A percentile compares a stretch with the other conserved stretches of the same genome.
These are phyloP conservation scores for Gossypium davidsonii DNA, from an alignment of 441 rosid species.

Conservation along the genomic window DNA sequence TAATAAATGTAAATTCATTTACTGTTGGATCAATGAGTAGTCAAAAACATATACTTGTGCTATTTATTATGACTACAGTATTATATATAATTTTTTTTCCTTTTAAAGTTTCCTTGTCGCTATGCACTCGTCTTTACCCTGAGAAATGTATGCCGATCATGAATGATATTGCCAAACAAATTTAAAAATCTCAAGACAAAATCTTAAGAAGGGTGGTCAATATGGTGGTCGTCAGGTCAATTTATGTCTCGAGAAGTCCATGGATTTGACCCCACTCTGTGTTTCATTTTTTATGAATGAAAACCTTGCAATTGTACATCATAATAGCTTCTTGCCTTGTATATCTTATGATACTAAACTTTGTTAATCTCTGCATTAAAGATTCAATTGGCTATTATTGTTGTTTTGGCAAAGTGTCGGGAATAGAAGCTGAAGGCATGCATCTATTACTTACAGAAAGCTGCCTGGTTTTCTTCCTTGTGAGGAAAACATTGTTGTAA, in stretches of 20 bases:
- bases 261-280: slow-evolving; percentile 12
- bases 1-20: not conserved
- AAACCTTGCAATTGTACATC: not conserved
- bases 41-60: not conserved
- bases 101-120: not conserved
- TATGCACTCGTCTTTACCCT: slow-evolving; percentile 10
- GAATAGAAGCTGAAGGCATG: not conserved
- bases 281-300: not conserved
- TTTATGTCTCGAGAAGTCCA: slow-evolving; percentile 5
- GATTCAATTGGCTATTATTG: not conserved
- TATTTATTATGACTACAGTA: not conserved
- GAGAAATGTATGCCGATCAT: not conserved
- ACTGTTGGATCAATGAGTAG: not conserved
- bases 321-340: not conserved
- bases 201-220: slow-evolving; percentile 1
- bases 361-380: not conserved
- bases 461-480: not conserved
- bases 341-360: not conserved
- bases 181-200: slow-evolving; percentile 13
- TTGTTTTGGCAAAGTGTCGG: not conserved
- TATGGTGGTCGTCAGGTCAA: slow-evolving; percentile 9
- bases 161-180: slow-evolving; percentile 14
- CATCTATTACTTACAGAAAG: not conserved
- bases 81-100: not conserved
- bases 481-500: not conserved